Evolutionary conservation across 179 eudicot species (phyloP).

Genomic region (Carnegiea gigantea): DNA sequence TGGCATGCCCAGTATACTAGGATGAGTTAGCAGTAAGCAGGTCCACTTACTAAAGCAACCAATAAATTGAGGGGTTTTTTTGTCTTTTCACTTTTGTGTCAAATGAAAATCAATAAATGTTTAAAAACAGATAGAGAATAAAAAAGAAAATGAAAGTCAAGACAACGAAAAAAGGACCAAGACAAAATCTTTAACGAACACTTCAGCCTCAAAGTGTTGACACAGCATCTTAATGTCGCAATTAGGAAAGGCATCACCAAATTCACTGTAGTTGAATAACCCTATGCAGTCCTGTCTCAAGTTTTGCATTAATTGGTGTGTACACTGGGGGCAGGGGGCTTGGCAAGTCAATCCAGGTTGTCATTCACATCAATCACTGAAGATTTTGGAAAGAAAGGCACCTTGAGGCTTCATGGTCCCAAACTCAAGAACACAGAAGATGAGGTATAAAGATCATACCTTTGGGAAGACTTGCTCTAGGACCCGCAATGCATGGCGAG

Average conservation of each 20-base stretch:
- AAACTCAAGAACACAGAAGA: too few relatives aligned
- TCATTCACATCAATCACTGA: too few relatives aligned
- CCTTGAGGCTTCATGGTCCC: too few relatives aligned
- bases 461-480: constrained; percentile 83
- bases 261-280: neutral
- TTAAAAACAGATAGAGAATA: neutral
- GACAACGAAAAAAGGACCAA: neutral
- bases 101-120: neutral
- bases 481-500: constrained; percentile 71
- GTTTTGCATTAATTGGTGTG: neutral
- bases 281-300: neutral
- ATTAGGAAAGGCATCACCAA: neutral
- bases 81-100: too few relatives aligned
- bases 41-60: neutral
- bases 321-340: neutral
- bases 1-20: neutral
- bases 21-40: neutral
- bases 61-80: neutral
- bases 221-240: too few relatives aligned
- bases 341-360: neutral
- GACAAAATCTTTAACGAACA: neutral
- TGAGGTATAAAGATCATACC: constrained; percentile 35
- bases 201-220: neutral
- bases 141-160: neutral
- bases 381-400: too few relatives aligned